Evolutionary conservation across 805 yeast species (phyloP), one percentile per base, ranked within the genome.

Genomic region (Myxozyma neglecta): DNA sequence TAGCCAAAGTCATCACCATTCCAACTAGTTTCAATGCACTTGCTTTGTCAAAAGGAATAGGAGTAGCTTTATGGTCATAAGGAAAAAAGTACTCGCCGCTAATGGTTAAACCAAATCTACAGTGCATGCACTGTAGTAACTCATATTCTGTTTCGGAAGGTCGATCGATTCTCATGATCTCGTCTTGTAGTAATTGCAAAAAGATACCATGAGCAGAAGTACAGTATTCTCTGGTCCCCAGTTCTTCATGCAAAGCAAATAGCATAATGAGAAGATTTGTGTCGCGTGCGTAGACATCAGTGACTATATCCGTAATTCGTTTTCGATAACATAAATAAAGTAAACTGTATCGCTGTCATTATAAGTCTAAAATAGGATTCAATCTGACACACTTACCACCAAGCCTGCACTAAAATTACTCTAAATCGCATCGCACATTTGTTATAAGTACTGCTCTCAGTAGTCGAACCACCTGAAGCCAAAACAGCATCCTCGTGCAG

Each of bases 191-290:
- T 34, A 88, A 74, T 16, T 79, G 77, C 54, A 94, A 75, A 63
- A 92, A 86, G 7, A 76, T 73, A 0, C 96, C 92, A 34, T 80
- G 72, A 0, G 86, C 80, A 2, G 82, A 73, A 54, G 85, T 87
- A 75, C 99, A 94, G 57, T 86, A 83, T 6, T 83, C 80, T 44
- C 89, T 76, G 1, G 73, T 69, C 0, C 97, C 97, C 9, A 92
- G 73, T 52, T 89, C 85, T 7, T 84, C 84, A 70, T 94, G 99
- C 0, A 90, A 71, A 6, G 83, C 73, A 45, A 84, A 80, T 13
- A 90, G 73, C 18, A 87, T 70, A 39, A 83, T 83, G 59, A 78
- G 73, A 36, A 78, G 68, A 20, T 42, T 42, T 16, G 56, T 40
- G 10, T 49, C 50, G 18, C 48, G 51, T 18, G 53, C 51, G 8